Base-by-base conservation (phyloP, 2,329 filamentous ascomycete species). In the Penicillium sp. region DNA sequence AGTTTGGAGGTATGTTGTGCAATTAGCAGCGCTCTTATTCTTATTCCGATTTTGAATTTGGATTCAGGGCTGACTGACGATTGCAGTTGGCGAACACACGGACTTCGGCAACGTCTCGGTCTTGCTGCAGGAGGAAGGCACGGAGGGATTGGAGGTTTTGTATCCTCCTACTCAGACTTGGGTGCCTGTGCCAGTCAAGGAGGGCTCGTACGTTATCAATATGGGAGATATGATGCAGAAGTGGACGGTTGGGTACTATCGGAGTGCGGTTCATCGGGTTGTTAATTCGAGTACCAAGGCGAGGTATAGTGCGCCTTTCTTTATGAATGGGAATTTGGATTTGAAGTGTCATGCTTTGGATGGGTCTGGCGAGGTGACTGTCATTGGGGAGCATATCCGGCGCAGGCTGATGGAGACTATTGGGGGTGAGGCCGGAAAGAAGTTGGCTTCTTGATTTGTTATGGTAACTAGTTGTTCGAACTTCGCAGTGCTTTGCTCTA, bases 171-270 rank as follows among this genome's bases (percentile, higher is more conserved):
- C 70, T 46, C 38, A 55, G 25, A 25, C 16, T 1, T 57, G 55
- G 55, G 28, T 57, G 4, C 31, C 46, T 1, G 75, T 78, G 0
- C 64, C 68, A 4, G 75, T 76, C 0, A 65, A 71, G 1, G 59
- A 69, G 35, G 74, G 72, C 25, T 42, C 38, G 18, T 60, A 56
- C 34, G 60, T 67, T 33, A 59, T 66, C 45, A 66, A 66, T 46
- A 44, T 56, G 3, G 64, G 64, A 2, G 61, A 66, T 30, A 55
- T 64, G 46, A 49, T 65, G 29, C 49, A 55, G 44, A 41, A 50
- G 10, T 63, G 54, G 53, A 41, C 55, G 2, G 45, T 42, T 18
- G 60, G 58, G 11, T 33, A 41, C 8, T 63, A 63, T 44, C 46
- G 45, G 1, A 56, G 57, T 22, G 54, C 49, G 8, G 13, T 43